These are phyloP conservation scores for Pseudogymnoascus sp. DNA, from an alignment of 2,329 filamentous ascomycete species.

Conservation along the genomic window DNA sequence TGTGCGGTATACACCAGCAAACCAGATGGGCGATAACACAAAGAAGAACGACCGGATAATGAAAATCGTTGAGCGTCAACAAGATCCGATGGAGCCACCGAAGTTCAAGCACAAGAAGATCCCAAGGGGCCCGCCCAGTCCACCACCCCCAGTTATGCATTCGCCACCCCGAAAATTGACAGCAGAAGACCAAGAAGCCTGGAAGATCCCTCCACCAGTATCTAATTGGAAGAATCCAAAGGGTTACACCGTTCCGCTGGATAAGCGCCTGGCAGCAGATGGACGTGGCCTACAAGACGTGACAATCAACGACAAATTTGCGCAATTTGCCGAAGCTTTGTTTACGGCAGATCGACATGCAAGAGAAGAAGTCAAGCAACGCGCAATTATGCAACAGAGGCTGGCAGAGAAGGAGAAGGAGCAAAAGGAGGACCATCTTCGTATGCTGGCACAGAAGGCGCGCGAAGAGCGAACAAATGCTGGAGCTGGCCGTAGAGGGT, in stretches of 20 bases:
- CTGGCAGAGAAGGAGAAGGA: conserved; percentile 94
- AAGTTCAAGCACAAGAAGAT: conserved; percentile 99
- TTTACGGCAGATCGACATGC: conserved; percentile 93
- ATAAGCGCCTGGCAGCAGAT: conserved; percentile 91
- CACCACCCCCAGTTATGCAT: conserved; percentile 89
- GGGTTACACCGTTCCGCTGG: conserved; percentile 90
- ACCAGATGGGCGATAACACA: conserved; percentile 85
- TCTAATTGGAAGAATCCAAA: conserved; percentile 99
- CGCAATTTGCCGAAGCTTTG: conserved; percentile 87
- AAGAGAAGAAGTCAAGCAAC: conserved; percentile 87
- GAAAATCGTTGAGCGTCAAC: conserved; percentile 93
- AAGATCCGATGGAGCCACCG: conserved; percentile 92
- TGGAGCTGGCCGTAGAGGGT: conserved; percentile 38
- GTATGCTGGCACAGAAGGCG: conserved; percentile 82
- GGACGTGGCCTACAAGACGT: conserved; percentile 87
- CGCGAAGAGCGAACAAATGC: conserved; percentile 66
- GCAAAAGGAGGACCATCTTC: conserved; percentile 86
- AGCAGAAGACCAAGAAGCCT: conserved; percentile 92
- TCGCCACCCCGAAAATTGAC: conserved; percentile 91
- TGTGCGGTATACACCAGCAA: conserved; percentile 89
- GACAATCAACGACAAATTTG: conserved; percentile 97
- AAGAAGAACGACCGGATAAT: conserved; percentile 93
- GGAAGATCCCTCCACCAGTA: conserved; percentile 84
- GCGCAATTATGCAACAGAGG: conserved; percentile 90
- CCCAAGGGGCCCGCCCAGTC: conserved; percentile 81